Evolutionary conservation across 2,329 filamentous ascomycete species (phyloP).

Genomic region (Phialemonium atrogriseum): DNA sequence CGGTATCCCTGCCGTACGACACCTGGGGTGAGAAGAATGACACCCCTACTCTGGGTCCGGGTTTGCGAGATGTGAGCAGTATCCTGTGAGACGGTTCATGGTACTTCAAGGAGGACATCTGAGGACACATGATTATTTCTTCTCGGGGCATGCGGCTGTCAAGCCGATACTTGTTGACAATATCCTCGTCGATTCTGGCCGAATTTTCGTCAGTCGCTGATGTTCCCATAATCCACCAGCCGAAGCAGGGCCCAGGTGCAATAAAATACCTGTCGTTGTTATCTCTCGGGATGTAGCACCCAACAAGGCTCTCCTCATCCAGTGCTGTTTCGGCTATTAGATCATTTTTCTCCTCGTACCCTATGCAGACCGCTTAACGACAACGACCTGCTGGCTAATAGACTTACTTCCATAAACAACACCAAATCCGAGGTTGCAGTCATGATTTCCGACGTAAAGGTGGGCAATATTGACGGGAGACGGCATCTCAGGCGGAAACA

Average conservation of each 20-base stretch:
- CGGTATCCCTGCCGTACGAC: constrained; percentile 8
- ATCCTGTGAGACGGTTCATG: constrained; percentile 32
- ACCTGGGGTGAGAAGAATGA: constrained; percentile 29
- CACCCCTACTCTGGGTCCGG: constrained; percentile 20
- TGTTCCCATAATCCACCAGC: constrained; percentile 1
- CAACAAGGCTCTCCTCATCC: constrained; percentile 25
- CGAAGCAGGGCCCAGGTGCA: not conserved
- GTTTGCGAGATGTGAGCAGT: constrained; percentile 31
- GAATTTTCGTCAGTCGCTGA: no score
- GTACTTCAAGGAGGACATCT: constrained; percentile 40
- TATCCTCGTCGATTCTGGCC: constrained; percentile 7
- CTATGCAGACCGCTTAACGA: constrained; percentile 1
- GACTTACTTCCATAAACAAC: constrained; percentile 8
- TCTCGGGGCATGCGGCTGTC: constrained; percentile 8
- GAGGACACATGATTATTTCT: constrained; percentile 28
- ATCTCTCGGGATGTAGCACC: constrained; percentile 34
- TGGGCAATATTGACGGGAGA: not conserved
- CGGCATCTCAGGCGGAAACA: constrained; percentile 33
- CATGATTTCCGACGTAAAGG: not conserved
- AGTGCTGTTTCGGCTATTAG: constrained; percentile 17
- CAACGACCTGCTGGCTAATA: constrained; percentile 5
- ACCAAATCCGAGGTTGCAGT: not conserved
- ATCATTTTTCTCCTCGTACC: constrained; percentile 3
- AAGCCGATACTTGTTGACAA: not conserved
- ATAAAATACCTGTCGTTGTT: constrained; percentile 28